Evolutionary conservation across 2,329 filamentous ascomycete genomes (phyloP).

Genomic region (Colletotrichum magnum): DNA sequence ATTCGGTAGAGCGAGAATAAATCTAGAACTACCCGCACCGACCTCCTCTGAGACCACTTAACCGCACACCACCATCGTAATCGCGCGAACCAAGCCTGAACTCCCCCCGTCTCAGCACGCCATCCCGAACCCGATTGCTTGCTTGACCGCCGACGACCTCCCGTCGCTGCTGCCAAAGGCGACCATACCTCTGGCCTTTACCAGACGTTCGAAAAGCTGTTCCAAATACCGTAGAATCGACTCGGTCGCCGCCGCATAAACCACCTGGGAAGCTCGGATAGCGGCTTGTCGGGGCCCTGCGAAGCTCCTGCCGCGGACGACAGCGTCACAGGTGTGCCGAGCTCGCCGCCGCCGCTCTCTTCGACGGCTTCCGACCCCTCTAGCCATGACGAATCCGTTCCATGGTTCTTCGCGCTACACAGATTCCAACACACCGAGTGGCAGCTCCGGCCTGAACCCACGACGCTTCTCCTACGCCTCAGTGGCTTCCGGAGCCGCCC

Average conservation of each 20-base stretch:
- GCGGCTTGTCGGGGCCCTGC: slow-evolving; percentile 34
- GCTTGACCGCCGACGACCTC: slow-evolving; percentile 22
- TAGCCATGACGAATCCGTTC: slow-evolving; percentile 60
- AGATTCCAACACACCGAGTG: slow-evolving; percentile 48
- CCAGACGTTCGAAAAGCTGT: slow-evolving; percentile 9
- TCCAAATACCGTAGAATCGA: not conserved
- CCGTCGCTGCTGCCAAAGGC: slow-evolving; percentile 4
- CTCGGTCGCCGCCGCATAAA: not conserved
- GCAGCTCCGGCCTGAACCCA: slow-evolving; percentile 49
- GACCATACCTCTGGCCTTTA: slow-evolving; percentile 5
- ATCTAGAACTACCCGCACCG: slow-evolving; percentile 11
- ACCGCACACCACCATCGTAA: slow-evolving; percentile 22
- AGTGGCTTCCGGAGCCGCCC: slow-evolving; percentile 54
- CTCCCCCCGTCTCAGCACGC: slow-evolving; percentile 28
- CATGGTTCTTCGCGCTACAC: slow-evolving; percentile 51
- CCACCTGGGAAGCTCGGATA: slow-evolving; percentile 28
- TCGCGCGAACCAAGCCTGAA: slow-evolving; percentile 31
- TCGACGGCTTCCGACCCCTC: slow-evolving; percentile 39
- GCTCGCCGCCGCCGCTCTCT: slow-evolving; percentile 27
- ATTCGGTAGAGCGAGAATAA: slow-evolving; percentile 27
- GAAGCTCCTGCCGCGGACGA: slow-evolving; percentile 34
- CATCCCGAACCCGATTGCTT: slow-evolving; percentile 33
- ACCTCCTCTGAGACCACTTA: not conserved
- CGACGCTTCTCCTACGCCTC: slow-evolving; percentile 59
- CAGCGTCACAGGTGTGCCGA: slow-evolving; percentile 34